A percentile compares a stretch with the other conserved stretches of the same genome.
These are phyloP conservation scores for Cinnamomum micranthum DNA, from an alignment of 164 flowering plant genomes.

Conservation along the genomic window DNA sequence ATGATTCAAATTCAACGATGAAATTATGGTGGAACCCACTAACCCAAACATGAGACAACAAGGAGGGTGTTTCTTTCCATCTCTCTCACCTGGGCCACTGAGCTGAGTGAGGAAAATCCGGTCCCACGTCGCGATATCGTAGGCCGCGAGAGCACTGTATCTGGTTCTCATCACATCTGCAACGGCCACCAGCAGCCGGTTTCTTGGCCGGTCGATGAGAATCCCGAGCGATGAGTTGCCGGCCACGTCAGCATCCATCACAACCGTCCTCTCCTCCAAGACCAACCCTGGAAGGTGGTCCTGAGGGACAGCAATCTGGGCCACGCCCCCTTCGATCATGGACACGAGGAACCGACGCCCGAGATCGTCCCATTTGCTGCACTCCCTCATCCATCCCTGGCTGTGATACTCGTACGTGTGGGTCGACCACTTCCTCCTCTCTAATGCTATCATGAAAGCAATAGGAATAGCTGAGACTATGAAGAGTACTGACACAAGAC, in stretches of 20 bases:
- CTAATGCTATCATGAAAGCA: constrained; percentile 50
- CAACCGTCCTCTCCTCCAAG: constrained; percentile 36
- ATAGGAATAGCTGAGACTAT: constrained; percentile 68
- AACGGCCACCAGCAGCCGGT: constrained; percentile 56
- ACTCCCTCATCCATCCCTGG: constrained; percentile 70
- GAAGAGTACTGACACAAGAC: constrained; percentile 30
- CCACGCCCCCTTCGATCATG: constrained; percentile 64
- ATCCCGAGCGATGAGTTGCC: constrained; percentile 68
- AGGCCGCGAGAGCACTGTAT: constrained; percentile 71
- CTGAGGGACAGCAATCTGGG: constrained; percentile 41
- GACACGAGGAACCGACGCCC: constrained; percentile 69
- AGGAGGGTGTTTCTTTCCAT: too few species aligned
- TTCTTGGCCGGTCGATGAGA: constrained; percentile 53
- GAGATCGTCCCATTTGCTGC: constrained; percentile 72
- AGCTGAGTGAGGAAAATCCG: constrained; percentile 71
- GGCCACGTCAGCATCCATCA: constrained; percentile 46
- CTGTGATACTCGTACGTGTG: constrained; percentile 62
- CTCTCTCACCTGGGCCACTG: constrained; percentile 50
- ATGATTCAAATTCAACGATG: too few species aligned
- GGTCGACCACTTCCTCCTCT: constrained; percentile 39
- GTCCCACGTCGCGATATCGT: constrained; percentile 67
- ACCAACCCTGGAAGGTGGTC: constrained; percentile 22
- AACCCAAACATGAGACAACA: too few species aligned
- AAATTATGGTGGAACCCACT: too few species aligned
- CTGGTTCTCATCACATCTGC: constrained; percentile 49